Evolutionary conservation across 192 early-diverging fungal genomes (phyloP).

Genomic region (Funneliformis mosseae): DNA sequence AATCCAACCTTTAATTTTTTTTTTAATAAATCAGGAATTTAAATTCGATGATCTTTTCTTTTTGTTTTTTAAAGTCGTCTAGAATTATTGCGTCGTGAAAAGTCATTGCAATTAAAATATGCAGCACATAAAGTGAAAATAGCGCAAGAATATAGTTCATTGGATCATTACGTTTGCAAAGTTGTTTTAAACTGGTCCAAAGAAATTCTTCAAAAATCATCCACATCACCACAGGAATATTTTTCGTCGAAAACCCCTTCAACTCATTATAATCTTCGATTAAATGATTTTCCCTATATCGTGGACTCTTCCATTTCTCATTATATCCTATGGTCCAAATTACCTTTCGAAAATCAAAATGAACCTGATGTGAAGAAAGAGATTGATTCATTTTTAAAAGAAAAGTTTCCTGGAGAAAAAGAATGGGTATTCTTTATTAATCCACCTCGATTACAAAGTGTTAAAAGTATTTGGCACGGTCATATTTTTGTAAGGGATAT

Average conservation of each 20-base stretch:
- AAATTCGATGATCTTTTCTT: neutral
- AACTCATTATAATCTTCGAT: neutral
- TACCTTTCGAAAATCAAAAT: neutral
- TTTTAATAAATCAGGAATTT: neutral
- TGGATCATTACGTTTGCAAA: neutral
- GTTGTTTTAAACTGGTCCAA: neutral
- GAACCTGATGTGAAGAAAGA: neutral
- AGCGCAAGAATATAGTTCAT: neutral
- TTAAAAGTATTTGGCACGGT: neutral
- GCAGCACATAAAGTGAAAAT: neutral
- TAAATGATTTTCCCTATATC: conserved; percentile 10
- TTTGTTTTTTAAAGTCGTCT: neutral
- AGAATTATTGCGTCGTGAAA: neutral
- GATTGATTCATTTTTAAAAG: neutral
- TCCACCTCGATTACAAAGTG: neutral
- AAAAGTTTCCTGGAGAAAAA: neutral
- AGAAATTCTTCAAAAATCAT: neutral
- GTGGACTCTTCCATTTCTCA: neutral
- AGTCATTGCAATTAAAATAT: neutral
- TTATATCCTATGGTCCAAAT: neutral
- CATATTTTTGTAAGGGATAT: conserved; percentile 11
- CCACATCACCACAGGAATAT: neutral
- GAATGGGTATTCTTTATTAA: conserved; percentile 14
- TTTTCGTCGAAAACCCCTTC: neutral
- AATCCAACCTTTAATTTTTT: neutral